phyloP scores from a whole-genome alignment of 345 rosid genomes.

The Alliaria petiolata region DNA sequence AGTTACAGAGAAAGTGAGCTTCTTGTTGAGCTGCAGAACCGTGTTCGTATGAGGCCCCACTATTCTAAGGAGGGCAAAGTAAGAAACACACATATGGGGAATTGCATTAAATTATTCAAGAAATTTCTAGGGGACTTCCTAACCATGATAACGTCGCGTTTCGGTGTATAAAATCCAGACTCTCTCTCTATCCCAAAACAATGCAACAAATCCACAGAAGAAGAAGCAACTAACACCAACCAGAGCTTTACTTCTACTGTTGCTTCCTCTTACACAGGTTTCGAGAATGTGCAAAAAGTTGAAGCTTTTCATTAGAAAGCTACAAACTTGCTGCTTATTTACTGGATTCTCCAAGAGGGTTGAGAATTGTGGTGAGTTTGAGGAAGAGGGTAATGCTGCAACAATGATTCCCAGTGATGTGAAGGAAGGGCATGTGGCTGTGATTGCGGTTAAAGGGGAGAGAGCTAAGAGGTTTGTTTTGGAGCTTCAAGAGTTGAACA shows the following conservation, averaged over 20 bases:
- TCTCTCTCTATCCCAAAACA: background rate
- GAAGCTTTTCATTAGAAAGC: conserved; percentile 20
- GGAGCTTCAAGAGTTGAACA: conserved; percentile 38
- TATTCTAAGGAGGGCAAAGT: conserved; percentile 6
- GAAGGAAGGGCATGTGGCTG: conserved; percentile 46
- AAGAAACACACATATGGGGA: background rate
- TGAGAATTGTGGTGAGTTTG: conserved; percentile 8
- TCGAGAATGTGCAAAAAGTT: conserved; percentile 28
- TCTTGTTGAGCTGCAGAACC: conserved; percentile 15
- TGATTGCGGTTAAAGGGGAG: conserved; percentile 47
- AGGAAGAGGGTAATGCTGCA: conserved; percentile 24
- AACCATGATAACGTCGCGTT: conserved; percentile 1
- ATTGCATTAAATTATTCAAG: conserved; percentile 20
- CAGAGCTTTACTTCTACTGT: background rate
- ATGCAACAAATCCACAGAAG: background rate
- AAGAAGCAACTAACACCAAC: background rate
- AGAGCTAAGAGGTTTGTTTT: conserved; percentile 48
- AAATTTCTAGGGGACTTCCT: conserved; percentile 11
- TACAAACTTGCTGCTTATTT: conserved; percentile 19
- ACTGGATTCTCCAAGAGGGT: conserved; percentile 25
- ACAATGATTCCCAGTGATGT: conserved; percentile 27
- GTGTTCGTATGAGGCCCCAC: conserved; percentile 21
- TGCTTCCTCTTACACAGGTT: background rate
- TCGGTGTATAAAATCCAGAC: conserved; percentile 1
- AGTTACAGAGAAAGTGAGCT: conserved; percentile 23